Conservation (phyloP, 2,329 filamentous ascomycete species). For the Hortaea werneckii region DNA sequence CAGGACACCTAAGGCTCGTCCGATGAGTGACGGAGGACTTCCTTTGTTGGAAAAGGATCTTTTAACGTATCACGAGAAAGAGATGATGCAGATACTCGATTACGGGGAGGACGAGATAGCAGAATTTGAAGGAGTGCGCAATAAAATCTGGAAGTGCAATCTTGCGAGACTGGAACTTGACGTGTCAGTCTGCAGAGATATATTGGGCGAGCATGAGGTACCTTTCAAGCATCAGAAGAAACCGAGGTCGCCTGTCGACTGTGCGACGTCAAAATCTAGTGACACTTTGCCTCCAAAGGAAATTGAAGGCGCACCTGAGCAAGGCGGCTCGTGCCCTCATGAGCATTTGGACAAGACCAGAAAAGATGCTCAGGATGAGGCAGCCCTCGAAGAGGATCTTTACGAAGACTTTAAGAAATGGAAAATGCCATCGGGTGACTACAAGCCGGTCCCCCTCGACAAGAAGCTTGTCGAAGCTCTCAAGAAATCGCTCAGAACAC, state of each 20-base stretch:
- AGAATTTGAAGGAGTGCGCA: neutral
- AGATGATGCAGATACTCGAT: neutral
- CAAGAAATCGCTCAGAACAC: neutral
- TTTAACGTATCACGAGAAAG: neutral
- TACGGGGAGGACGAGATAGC: neutral
- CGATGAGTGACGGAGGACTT: too few species aligned
- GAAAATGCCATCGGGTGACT: neutral
- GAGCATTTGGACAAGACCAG: too few species aligned
- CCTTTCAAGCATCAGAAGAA: too few species aligned
- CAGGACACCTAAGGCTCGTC: too few species aligned
- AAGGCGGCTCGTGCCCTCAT: too few species aligned
- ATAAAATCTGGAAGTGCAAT: neutral
- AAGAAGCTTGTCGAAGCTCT: neutral
- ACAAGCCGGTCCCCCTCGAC: neutral
- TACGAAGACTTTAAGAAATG: neutral
- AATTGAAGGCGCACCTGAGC: too few species aligned
- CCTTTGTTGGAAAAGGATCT: neutral
- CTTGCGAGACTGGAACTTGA: too few species aligned
- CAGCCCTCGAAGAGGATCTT: neutral
- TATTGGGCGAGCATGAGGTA: too few species aligned
- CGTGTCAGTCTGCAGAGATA: neutral
- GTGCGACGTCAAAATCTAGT: too few species aligned
- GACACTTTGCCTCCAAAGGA: too few species aligned
- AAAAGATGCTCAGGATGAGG: neutral
- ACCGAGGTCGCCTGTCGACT: too few species aligned